Base-by-base conservation (phyloP, 2,329 filamentous ascomycete genomes). In the Xylariaceae sp. region DNA sequence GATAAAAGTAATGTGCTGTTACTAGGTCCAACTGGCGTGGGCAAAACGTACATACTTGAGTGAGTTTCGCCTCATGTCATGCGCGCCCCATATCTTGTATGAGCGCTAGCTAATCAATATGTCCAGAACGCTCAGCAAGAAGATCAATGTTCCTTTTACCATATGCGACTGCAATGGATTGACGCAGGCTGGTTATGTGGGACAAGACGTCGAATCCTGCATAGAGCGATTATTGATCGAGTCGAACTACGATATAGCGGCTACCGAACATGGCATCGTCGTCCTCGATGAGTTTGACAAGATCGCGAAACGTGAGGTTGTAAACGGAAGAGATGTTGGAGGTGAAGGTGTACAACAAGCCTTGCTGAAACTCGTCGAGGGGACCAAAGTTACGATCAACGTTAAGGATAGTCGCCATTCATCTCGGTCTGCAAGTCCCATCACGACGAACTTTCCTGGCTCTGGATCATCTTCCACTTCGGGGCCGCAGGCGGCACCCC, bases 281-380 rank as follows among this genome's bases (percentile, higher is more conserved):
- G 94, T 96, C 58, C 80, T 99, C 17, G 94, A 99, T 67, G 94
- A 99, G 75, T 91, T 99, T 57, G 94, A 99, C 78, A 99, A 99
- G 76, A 92, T 97, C 60, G 92, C 94, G 1, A 90, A 89, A 44
- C 86, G 90, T 30, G 93, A 94, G 71, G 88, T 92, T 13, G 86
- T 85, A 61, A 92, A 96, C 61, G 93, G 92, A 17, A 89, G 95
- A 67, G 94, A 99, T 70, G 94, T 99, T 2, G 90, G 92, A 15
- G 94, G 94, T 18, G 94, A 97, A 77, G 94, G 94, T 56, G 94
- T 97, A 0, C 94, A 99, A 70, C 94, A 99, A 75, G 93, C 94
- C 5, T 78, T 99, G 4, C 77, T 99, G 37, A 97, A 97, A 76
- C 91, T 99, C 47, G 90, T 99, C 17, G 94, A 99, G 75, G 94